Percentiles rank a stretch among this genome's conserved stretches.
phyloP scores from a whole-genome alignment of 1,284 basidiomycete genomes.

The Xerocomus minutiporus region DNA sequence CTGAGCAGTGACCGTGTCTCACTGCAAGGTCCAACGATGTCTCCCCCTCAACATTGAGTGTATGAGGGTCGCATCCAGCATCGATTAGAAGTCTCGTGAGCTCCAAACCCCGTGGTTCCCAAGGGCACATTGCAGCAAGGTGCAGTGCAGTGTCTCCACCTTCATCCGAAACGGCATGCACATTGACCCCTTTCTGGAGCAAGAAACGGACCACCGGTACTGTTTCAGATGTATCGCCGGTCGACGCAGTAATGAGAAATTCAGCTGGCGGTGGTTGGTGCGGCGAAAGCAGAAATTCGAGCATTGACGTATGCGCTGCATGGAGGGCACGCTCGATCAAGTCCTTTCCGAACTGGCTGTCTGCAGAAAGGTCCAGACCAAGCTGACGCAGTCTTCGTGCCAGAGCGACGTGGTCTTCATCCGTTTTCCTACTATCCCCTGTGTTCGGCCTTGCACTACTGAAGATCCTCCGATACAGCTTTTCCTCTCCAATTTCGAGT shows the following conservation, averaged over 20 bases:
- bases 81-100: background rate
- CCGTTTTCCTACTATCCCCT: background rate
- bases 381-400: too few relatives aligned
- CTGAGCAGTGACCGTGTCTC: background rate
- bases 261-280: background rate
- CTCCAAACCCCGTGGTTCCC: background rate
- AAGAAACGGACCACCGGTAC: too few relatives aligned
- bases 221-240: background rate
- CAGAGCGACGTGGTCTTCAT: too few relatives aligned
- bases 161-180: background rate
- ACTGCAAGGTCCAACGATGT: background rate
- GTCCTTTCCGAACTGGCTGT: background rate
- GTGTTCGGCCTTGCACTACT: background rate
- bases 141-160: background rate
- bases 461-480: too few relatives aligned
- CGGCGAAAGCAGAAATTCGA: background rate
- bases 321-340: background rate
- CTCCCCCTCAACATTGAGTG: background rate
- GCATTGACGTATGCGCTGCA: background rate
- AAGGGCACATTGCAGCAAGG: background rate
- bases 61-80: background rate
- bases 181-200: background rate
- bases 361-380: background rate
- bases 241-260: background rate
- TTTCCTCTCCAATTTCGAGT: too few relatives aligned